Evolutionary conservation across 2,329 filamentous ascomycete species (phyloP), one percentile per base, ranked within the genome.

Genomic region (Neofusicoccum kwambonambiense): DNA sequence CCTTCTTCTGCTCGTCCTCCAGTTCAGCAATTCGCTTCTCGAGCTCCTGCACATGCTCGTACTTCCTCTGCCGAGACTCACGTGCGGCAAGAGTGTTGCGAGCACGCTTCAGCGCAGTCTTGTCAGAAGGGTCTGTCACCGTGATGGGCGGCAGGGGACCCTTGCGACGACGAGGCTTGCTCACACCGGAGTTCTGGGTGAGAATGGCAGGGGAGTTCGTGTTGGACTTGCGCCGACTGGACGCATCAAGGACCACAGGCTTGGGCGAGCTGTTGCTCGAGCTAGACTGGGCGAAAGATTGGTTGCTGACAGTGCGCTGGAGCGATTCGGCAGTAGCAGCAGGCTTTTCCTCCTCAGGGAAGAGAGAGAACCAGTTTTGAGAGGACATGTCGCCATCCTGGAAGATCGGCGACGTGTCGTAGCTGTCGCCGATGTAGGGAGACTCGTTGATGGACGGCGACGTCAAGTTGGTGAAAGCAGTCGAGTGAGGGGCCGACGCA

Each of bases 21-120:
- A 94, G 80, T 74, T 90, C 87, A 17, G 82, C 83, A 72, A 96
- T 93, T 72, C 86, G 83, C 44, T 85, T 84, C 81, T 96, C 90
- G 51, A 97, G 83, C 65, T 88, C 86, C 64, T 91, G 88, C 67
- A 94, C 83, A 70, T 89, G 86, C 75, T 90, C 84, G 65, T 91
- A 88, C 82, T 97, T 97, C 69, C 92, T 89, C 73, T 92, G 89
- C 61, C 94, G 89, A 66, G 93, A 97, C 81, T 97, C 97, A 70
- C 94, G 92, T 72, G 94, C 94, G 17, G 94, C 94, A 76, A 96
- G 86, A 8, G 93, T 96, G 78, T 97, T 98, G 70, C 93, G 90
- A 58, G 93, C 93, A 76, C 94, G 91, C 88, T 97, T 97, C 84
- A 93, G 86, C 19, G 92, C 92, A n/a, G 90, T 77, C 9, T 85